Evolutionary conservation across 1,284 basidiomycete genomes (phyloP), one percentile per base, ranked within the genome.

Genomic region (Sphagnurus paluster): DNA sequence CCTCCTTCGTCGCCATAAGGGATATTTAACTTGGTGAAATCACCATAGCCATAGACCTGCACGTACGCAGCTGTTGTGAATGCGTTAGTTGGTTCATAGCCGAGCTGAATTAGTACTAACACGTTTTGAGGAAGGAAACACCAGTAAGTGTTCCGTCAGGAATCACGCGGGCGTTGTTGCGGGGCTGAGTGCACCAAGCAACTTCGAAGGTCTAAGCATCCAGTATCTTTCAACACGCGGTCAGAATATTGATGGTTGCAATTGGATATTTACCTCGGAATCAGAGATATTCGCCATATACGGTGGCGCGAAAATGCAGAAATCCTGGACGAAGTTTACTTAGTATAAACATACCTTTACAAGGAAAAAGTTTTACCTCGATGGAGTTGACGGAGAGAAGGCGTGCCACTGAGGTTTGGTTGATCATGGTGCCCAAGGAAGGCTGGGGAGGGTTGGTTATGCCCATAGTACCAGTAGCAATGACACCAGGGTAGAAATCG

Each of bases 111-210:
- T 17, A 19, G 14, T 3, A 46, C 54, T 8, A 30, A 66, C 67
- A 63, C 26, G 79, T 80, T 56, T 73, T 72, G 44, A 81, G 68
- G 63, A 77, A 72, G 52, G 80, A 77, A 10, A 80, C 66, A 48
- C 79, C 82, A 8, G 68, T 72, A 47, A 87, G 64, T 4, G 79
- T 72, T 20, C 79, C 79, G 11, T 69, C 71, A 3, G 80, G 80
- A 34, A 87, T 82, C 23, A 82, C 56, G 42, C 84, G 79, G 0
- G 80, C 74, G 13, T 83, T 80, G 57, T 75, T 77, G 21, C 78
- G 74, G 21, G 70, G 70, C 61, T 78, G 71, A n/a, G 82, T 81
- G 63, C 85, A 89, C 77, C 79, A 88, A 1, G 82, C 79, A 25
- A 88, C 82, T 52, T 79, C 82, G 56, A 76, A 72, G 8, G 73